Evolutionary conservation across 1,139 yeast species (phyloP).

Genomic region (Hansenula sp.): DNA sequence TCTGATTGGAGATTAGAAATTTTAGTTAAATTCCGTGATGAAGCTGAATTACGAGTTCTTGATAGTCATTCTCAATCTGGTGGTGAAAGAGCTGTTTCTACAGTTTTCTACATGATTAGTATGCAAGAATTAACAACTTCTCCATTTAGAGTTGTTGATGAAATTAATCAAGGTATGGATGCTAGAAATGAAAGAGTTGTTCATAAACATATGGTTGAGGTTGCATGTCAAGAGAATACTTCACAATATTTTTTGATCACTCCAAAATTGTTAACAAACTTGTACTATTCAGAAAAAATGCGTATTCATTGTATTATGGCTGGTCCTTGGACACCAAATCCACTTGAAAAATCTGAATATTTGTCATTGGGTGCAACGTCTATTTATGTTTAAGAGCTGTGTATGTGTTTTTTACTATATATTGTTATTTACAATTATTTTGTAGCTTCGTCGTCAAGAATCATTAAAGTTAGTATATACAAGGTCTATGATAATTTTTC

Average conservation of each 20-base stretch:
- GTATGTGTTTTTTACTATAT: slow-evolving; percentile 1
- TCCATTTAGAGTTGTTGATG: slow-evolving; percentile 95
- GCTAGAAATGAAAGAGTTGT: slow-evolving; percentile 86
- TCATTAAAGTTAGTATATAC: no score
- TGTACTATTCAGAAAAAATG: slow-evolving; percentile 79
- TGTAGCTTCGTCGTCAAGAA: no score
- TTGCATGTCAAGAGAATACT: slow-evolving; percentile 64
- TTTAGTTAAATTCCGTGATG: slow-evolving; percentile 79
- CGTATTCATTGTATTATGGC: slow-evolving; percentile 86
- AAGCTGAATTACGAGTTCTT: slow-evolving; percentile 61
- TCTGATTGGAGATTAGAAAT: slow-evolving; percentile 83
- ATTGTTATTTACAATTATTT: background rate
- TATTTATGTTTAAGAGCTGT: slow-evolving; percentile 16
- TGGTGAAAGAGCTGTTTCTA: slow-evolving; percentile 95
- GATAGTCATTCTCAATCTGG: slow-evolving; percentile 93
- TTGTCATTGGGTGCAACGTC: slow-evolving; percentile 31
- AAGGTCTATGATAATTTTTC: background rate
- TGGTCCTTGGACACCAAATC: slow-evolving; percentile 40
- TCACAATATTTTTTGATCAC: slow-evolving; percentile 88
- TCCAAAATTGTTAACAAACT: slow-evolving; percentile 79
- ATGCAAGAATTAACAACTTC: slow-evolving; percentile 87
- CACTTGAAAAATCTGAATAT: slow-evolving; percentile 24
- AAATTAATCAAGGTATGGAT: slow-evolving; percentile 99
- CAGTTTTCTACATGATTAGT: slow-evolving; percentile 86
- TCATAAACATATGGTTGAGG: slow-evolving; percentile 81